A percentile compares a stretch with the other conserved stretches of the same genome.
Conservation (phyloP, 2,329 filamentous ascomycete genomes). For the Scytalidium lignicola region DNA sequence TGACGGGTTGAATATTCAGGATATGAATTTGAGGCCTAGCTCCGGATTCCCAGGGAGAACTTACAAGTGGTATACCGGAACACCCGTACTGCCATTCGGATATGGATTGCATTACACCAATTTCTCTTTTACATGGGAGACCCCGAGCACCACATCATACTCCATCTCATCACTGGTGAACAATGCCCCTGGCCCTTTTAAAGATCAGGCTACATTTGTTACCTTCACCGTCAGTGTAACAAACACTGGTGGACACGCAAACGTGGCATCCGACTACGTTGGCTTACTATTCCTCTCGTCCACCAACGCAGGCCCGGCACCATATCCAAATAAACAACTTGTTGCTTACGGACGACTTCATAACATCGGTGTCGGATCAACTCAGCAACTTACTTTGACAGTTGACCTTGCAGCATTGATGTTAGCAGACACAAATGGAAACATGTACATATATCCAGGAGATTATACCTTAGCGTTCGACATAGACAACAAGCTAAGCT, state of each 20-base stretch:
- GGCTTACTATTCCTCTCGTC: slow-evolving; percentile 45
- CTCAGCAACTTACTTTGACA: slow-evolving; percentile 29
- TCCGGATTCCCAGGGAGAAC: slow-evolving; percentile 38
- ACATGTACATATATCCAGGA: slow-evolving; percentile 46
- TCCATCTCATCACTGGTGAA: not conserved
- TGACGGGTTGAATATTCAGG: slow-evolving; percentile 43
- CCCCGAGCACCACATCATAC: not conserved
- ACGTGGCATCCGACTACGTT: slow-evolving; percentile 48
- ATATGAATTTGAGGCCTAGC: slow-evolving; percentile 49
- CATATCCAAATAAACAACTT: slow-evolving; percentile 47
- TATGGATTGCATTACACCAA: slow-evolving; percentile 54
- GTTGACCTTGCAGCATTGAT: slow-evolving; percentile 43
- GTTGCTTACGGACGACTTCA: slow-evolving; percentile 39
- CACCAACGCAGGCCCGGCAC: slow-evolving; percentile 38
- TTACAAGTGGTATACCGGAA: slow-evolving; percentile 51
- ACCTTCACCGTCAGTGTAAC: slow-evolving; percentile 33
- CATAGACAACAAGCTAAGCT: slow-evolving; percentile 12
- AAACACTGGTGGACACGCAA: slow-evolving; percentile 37
- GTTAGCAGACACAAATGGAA: slow-evolving; percentile 42
- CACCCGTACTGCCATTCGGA: slow-evolving; percentile 47
- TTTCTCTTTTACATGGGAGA: slow-evolving; percentile 28
- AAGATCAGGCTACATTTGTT: slow-evolving; percentile 23
- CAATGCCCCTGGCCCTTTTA: not conserved
- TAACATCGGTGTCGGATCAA: slow-evolving; percentile 20
- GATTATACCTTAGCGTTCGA: slow-evolving; percentile 42